Base-by-base conservation (phyloP, 345 rosid genomes). In the Salix brachista region DNA sequence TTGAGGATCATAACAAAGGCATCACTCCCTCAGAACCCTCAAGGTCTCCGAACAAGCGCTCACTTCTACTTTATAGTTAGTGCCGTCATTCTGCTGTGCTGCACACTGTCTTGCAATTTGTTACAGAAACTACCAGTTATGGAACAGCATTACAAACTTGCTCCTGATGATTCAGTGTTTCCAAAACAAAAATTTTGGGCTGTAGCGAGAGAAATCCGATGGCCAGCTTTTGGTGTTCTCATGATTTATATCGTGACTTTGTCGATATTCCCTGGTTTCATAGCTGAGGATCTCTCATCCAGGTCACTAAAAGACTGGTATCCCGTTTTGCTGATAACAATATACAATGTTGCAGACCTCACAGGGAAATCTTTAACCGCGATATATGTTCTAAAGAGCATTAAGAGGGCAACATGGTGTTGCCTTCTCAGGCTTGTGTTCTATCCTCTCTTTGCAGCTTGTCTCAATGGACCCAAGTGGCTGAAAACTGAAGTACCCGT, bases 1-100 rank as follows among this genome's bases (percentile, higher is more conserved):
- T 78, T 93, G 80, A 91, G 99, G 84, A 88, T 95, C 64, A 78
- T 86, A 66, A 93, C 99, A 39, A 93, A 95, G 82, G 97, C 94
- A 65, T 89, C 96, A 11, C 88, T 95, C 12, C 91, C 97, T 11
- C 96, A 88, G 70, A 90, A 87, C 62, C 80, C 90, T 0, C 87
- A 85, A 23, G 97, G 99, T 67, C 86, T 95, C 48, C 80, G 88
- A 78, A 81, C 91, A 6, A 93, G 97, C 69, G 89, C 97, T 61
- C 93, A 93, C 76, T 89, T 84, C 80, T 95, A 93, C 70, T 93
- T 95, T 69, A 86, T 93, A 50, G 92, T 90, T 58, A 87, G 93
- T 84, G 82, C 92, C 42, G 76, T 77, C 11, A 80, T 90, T 64
- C 87, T 93, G 56, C 56, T 91, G 4, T 81, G 87, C 54, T 93